Conservation (phyloP, 192 early-diverging fungal genomes). For the Chytriomyces sp. region DNA sequence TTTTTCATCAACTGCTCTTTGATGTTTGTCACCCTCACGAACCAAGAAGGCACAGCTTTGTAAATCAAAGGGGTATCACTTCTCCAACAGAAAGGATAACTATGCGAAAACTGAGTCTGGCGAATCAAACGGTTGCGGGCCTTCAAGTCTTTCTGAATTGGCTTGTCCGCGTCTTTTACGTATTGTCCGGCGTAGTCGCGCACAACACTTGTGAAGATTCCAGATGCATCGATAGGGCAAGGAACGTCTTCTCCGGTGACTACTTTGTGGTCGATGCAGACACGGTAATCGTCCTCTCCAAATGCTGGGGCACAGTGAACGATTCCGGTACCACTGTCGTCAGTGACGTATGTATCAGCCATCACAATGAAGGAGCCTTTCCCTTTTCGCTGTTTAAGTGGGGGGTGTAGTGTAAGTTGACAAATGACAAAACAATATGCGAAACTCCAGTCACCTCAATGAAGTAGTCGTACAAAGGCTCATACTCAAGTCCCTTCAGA, state of each 20-base stretch:
- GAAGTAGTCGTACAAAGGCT: constrained; percentile 89
- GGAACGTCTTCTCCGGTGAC: constrained; percentile 84
- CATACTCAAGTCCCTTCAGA: constrained; percentile 86
- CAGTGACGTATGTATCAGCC: constrained; percentile 90
- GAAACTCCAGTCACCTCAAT: constrained; percentile 42
- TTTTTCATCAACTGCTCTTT: constrained; percentile 84
- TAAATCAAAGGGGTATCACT: constrained; percentile 98
- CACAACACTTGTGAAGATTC: constrained; percentile 78
- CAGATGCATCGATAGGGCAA: constrained; percentile 88
- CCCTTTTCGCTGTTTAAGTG: constrained; percentile 55
- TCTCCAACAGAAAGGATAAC: constrained; percentile 98
- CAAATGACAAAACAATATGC: constrained; percentile 4
- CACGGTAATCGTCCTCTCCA: constrained; percentile 99
- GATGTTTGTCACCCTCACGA: constrained; percentile 86
- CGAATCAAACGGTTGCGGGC: constrained; percentile 79
- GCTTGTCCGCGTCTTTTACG: constrained; percentile 98
- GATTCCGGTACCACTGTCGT: constrained; percentile 94
- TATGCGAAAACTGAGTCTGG: constrained; percentile 88
- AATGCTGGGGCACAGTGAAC: constrained; percentile 97
- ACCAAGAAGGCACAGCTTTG: constrained; percentile 97
- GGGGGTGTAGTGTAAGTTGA: neutral
- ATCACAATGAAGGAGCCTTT: constrained; percentile 81
- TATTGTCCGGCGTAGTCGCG: constrained; percentile 81
- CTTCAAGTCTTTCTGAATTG: constrained; percentile 92
- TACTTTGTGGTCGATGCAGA: constrained; percentile 80